Percentiles rank a stretch among this genome's conserved stretches.
These are phyloP conservation scores for Podospora sp. DNA, from an alignment of 495 filamentous ascomycete species.

Conservation along the genomic window DNA sequence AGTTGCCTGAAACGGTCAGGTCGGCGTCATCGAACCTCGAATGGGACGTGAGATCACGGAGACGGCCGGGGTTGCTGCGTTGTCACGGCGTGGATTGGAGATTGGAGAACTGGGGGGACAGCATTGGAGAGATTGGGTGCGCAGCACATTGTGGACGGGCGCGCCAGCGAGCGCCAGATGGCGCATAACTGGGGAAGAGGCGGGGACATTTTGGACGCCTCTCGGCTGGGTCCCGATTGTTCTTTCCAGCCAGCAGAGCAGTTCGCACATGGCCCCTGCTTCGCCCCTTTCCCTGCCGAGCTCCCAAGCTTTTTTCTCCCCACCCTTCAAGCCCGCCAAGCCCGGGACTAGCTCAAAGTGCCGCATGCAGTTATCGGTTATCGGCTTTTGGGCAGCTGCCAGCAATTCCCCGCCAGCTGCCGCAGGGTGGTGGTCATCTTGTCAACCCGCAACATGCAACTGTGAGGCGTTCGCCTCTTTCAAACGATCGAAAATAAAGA, in stretches of 20 bases:
- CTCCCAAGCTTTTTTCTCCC: constrained; percentile 1
- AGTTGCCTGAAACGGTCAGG: constrained; percentile 9
- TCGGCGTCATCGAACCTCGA: constrained; percentile 2
- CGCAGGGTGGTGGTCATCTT: neutral
- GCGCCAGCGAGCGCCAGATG: constrained; percentile 2
- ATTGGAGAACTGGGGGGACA: neutral
- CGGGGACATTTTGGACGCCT: constrained; percentile 5
- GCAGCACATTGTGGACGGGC: neutral
- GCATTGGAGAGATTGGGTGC: neutral
- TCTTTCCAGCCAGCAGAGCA: constrained; percentile 4
- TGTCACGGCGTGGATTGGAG: neutral
- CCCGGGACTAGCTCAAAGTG: constrained; percentile 1
- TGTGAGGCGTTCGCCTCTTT: neutral
- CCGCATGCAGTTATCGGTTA: constrained; percentile 1
- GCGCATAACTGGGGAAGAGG: constrained; percentile 10
- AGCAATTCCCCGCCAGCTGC: neutral
- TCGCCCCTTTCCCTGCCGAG: constrained; percentile 1
- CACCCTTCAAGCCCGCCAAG: constrained; percentile 1
- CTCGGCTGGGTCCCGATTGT: constrained; percentile 13
- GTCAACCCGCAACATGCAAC: neutral
- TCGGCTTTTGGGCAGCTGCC: neutral
- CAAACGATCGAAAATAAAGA: neutral
- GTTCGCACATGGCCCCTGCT: neutral
- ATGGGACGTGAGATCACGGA: neutral
- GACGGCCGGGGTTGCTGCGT: neutral